Conservation (phyloP, 1,284 basidiomycete species). For the Rhodotorula glutinis region DNA sequence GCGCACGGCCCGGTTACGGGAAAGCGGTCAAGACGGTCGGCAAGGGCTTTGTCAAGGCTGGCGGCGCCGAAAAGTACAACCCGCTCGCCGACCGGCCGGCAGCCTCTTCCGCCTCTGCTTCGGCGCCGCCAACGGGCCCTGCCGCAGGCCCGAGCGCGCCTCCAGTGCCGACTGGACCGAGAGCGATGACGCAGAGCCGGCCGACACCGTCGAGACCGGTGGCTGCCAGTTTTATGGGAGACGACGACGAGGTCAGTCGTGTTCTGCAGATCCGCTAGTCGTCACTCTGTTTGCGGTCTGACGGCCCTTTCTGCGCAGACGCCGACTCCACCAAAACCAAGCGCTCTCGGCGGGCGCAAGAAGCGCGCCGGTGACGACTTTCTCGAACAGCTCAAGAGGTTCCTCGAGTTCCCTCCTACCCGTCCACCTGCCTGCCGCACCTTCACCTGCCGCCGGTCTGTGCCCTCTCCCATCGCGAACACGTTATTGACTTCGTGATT, state of each 20-base stretch:
- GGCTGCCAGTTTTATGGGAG: constrained; percentile 29
- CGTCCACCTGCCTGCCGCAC: neutral
- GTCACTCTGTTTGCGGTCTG: constrained; percentile 45
- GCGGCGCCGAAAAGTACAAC: constrained; percentile 45
- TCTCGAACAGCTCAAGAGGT: constrained; percentile 89
- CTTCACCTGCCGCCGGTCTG: neutral
- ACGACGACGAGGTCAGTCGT: constrained; percentile 46
- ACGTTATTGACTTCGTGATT: constrained; percentile 2
- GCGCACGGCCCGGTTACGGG: constrained; percentile 17
- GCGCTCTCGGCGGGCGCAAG: constrained; percentile 60
- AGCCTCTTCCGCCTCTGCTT: neutral
- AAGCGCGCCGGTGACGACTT: constrained; percentile 91
- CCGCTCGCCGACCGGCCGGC: constrained; percentile 19
- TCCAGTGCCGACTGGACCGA: constrained; percentile 12
- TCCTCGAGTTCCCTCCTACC: constrained; percentile 16
- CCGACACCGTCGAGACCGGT: constrained; percentile 44
- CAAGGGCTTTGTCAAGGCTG: constrained; percentile 70
- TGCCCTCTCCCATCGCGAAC: neutral
- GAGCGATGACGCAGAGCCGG: neutral
- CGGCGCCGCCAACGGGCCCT: constrained; percentile 10
- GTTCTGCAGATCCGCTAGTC: constrained; percentile 43
- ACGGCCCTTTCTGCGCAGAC: constrained; percentile 36
- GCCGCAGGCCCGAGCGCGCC: neutral
- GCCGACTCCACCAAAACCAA: constrained; percentile 1
- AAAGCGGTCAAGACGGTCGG: constrained; percentile 55